Conservation (phyloP, 2,329 filamentous ascomycete species). For the Colletotrichum viniferum region DNA sequence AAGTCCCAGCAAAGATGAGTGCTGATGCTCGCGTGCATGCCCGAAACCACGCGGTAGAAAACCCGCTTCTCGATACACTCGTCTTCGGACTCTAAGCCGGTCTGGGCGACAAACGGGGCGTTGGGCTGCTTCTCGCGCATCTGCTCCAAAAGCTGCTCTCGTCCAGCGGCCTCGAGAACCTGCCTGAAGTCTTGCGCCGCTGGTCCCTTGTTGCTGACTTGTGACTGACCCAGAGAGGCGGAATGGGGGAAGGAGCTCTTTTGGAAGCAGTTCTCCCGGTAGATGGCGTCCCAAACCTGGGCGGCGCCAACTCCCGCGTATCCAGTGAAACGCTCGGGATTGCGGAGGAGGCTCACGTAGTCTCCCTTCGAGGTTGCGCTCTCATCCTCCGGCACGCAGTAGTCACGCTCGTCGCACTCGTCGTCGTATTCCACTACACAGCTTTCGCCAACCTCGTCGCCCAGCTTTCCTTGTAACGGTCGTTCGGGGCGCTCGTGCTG, state of each 20-base stretch:
- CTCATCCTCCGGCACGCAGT: constrained; percentile 95
- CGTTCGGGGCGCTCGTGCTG: constrained; percentile 71
- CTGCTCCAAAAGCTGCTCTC: constrained; percentile 66
- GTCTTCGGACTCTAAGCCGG: constrained; percentile 79
- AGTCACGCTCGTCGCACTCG: constrained; percentile 95
- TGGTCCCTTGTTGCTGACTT: constrained; percentile 46
- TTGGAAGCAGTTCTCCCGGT: constrained; percentile 95
- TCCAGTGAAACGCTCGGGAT: constrained; percentile 94
- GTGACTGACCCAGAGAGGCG: constrained; percentile 54
- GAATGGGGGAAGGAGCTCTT: constrained; percentile 67
- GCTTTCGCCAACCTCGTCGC: constrained; percentile 88
- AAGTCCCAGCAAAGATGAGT: constrained; percentile 96
- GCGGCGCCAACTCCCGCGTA: constrained; percentile 84
- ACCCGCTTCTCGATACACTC: constrained; percentile 98
- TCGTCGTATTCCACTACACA: constrained; percentile 98
- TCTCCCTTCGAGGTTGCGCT: constrained; percentile 85
- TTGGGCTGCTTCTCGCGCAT: constrained; percentile 59
- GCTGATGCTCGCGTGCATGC: constrained; percentile 98
- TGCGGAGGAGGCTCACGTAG: constrained; percentile 92
- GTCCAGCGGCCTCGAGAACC: constrained; percentile 62
- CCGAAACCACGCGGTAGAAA: constrained; percentile 92
- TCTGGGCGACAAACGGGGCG: constrained; percentile 64
- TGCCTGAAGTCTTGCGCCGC: constrained; percentile 66
- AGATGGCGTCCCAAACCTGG: constrained; percentile 96
- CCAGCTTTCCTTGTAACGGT: constrained; percentile 82